Evolutionary conservation across 2,329 filamentous ascomycete species (phyloP).

Genomic region (Metarhizium sp.): DNA sequence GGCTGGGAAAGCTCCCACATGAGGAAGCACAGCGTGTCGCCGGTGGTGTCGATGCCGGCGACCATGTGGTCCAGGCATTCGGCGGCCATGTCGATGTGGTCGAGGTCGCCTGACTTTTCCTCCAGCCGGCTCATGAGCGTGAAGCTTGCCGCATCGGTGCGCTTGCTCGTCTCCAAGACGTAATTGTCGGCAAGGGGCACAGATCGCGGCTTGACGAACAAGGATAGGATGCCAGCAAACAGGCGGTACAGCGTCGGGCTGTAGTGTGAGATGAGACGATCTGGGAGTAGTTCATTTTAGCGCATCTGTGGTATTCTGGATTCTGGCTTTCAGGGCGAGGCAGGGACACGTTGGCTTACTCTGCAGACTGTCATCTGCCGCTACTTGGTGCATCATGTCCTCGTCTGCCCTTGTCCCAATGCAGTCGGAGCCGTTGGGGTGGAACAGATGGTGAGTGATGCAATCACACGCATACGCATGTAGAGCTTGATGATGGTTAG

Average conservation of each 20-base stretch:
- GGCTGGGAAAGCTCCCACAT: constrained; percentile 63
- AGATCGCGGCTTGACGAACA: constrained; percentile 44
- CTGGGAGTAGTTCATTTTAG: constrained; percentile 23
- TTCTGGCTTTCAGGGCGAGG: not conserved
- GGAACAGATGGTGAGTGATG: constrained; percentile 60
- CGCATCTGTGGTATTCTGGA: not conserved
- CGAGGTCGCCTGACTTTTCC: constrained; percentile 37
- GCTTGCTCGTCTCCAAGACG: constrained; percentile 41
- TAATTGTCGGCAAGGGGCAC: constrained; percentile 51
- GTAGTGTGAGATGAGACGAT: constrained; percentile 51
- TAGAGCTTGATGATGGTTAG: constrained; percentile 23
- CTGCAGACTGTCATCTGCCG: constrained; percentile 57
- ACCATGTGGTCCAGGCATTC: constrained; percentile 66
- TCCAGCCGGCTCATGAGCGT: constrained; percentile 51
- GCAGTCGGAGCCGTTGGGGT: constrained; percentile 54
- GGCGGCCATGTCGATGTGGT: constrained; percentile 48
- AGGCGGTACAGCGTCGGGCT: constrained; percentile 40
- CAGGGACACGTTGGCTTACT: constrained; percentile 29
- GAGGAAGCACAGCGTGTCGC: constrained; percentile 59
- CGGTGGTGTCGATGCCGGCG: constrained; percentile 63
- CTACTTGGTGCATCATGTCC: constrained; percentile 58
- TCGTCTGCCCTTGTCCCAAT: constrained; percentile 46
- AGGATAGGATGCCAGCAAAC: constrained; percentile 33
- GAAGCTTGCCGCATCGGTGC: constrained; percentile 38
- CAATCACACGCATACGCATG: constrained; percentile 64